Base-by-base conservation (phyloP, 345 rosid genomes). In the Conringia planisiliqua region DNA sequence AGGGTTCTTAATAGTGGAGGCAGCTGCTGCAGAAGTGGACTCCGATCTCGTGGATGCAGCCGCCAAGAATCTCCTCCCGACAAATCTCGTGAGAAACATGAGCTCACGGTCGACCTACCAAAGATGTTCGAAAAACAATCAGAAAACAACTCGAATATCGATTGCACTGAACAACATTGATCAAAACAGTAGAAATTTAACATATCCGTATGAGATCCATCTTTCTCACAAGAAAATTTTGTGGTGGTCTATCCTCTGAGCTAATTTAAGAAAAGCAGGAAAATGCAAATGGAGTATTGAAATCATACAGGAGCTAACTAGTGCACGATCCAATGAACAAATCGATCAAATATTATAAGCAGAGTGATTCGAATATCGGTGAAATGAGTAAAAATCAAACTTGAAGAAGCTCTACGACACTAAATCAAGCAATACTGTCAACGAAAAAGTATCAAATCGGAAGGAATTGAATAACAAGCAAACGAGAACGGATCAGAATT, bases 1-100 rank as follows among this genome's bases (percentile, higher is more conserved):
- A 47, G 98, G 94, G 73, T 91, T 91, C 22, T 24, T 68, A 71
- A 82, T 51, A 17, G 87, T 56, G 1, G 91, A 77, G 1, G 93
- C 82, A 7, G 87, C 84, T 33, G 92, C 86, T 14, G 86, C 80
- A 51, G 86, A 18, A 6, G 90, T 78, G 8, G 85, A 77, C 76
- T 91, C 93, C 38, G 88, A 79, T 80, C 87, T 85, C 6, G 75
- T 3, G 12, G 74, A 72, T 38, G 94, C 91, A 57, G 88, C 87
- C 62, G 85, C 75, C 39, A 82, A 75, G 70, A 90, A 82, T 40
- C 90, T 79, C 71, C 95, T 82, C 76, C 96, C 89, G 17, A 89
- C 3, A 74, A 80, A 20, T 82, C 95, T 82, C 65, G 87, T 83
- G 62, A 88, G 10, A 79, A 94, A 84, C 97, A 90, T 91, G 18